Evolutionary conservation across 495 filamentous ascomycete genomes (phyloP).

Genomic region (Daldinia bambusicola): DNA sequence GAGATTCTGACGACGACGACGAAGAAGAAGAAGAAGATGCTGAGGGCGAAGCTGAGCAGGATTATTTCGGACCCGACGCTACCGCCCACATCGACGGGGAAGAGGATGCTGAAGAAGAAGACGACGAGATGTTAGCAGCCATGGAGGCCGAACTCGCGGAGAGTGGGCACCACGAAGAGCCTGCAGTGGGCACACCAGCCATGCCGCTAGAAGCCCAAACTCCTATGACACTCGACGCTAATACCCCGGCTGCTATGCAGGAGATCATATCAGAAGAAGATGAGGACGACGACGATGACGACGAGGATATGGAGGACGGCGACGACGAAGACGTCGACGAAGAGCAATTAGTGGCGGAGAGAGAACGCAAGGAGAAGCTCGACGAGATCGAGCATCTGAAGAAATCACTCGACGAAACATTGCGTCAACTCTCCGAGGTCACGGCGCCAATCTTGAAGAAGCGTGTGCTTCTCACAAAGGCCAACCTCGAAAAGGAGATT

Average conservation of each 20-base stretch:
- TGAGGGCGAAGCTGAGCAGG: conserved; percentile 61
- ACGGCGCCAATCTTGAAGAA: conserved; percentile 62
- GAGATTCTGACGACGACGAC: conserved; percentile 61
- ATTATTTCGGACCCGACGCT: conserved; percentile 51
- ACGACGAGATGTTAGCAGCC: conserved; percentile 54
- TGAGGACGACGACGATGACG: conserved; percentile 57
- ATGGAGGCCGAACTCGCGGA: conserved; percentile 54
- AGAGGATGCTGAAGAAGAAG: conserved; percentile 41
- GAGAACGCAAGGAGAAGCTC: conserved; percentile 56
- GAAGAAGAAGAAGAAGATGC: conserved; percentile 66
- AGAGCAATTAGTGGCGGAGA: conserved; percentile 52
- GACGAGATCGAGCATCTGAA: conserved; percentile 67
- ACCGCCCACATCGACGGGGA: conserved; percentile 25
- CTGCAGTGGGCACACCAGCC: conserved; percentile 48
- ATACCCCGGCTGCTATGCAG: conserved; percentile 46
- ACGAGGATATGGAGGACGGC: conserved; percentile 61
- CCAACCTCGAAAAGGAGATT: conserved; percentile 67
- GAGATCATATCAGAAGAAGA: conserved; percentile 58
- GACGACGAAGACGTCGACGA: conserved; percentile 61
- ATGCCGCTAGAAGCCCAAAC: conserved; percentile 52
- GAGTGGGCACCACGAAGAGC: conserved; percentile 46
- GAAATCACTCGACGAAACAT: conserved; percentile 52
- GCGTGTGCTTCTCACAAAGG: conserved; percentile 53
- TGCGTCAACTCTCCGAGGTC: conserved; percentile 52
- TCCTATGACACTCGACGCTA: conserved; percentile 51